These are phyloP conservation scores for Alnus glutinosa DNA, from an alignment of 306 rosid species.

Conservation along the genomic window DNA sequence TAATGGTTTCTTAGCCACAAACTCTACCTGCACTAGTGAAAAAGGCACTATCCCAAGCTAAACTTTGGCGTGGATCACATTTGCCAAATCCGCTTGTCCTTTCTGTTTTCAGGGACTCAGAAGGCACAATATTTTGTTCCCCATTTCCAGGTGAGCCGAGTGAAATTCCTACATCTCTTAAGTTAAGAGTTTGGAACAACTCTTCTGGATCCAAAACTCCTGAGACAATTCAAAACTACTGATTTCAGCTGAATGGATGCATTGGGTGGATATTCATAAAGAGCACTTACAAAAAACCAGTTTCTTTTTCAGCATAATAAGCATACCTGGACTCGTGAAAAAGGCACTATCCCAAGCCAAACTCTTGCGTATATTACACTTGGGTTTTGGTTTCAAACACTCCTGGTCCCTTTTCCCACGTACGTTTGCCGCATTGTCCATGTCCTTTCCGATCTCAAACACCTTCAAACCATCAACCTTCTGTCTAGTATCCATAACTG, in stretches of 20 bases:
- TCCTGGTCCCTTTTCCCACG: neutral
- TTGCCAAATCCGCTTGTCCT: slow-evolving; percentile 7
- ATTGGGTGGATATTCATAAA: neutral
- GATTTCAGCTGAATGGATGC: neutral
- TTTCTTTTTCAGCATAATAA: neutral
- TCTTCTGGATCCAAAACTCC: slow-evolving; percentile 70
- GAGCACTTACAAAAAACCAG: neutral
- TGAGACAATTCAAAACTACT: slow-evolving; percentile 21
- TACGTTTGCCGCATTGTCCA: slow-evolving; percentile 1
- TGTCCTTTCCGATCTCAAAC: slow-evolving; percentile 22
- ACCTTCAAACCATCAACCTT: slow-evolving; percentile 44
- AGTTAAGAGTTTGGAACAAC: slow-evolving; percentile 38
- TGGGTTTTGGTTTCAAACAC: slow-evolving; percentile 23
- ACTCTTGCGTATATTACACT: slow-evolving; percentile 50
- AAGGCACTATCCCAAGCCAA: slow-evolving; percentile 85
- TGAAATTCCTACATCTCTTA: slow-evolving; percentile 7
- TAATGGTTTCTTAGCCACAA: neutral
- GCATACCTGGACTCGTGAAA: slow-evolving; percentile 57
- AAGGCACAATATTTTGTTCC: slow-evolving; percentile 37
- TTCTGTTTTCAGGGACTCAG: slow-evolving; percentile 39
- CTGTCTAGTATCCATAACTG: slow-evolving; percentile 38
- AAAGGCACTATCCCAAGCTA: slow-evolving; percentile 73
- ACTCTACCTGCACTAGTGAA: slow-evolving; percentile 57
- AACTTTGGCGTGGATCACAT: slow-evolving; percentile 45
- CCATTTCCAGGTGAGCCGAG: slow-evolving; percentile 23